Evolutionary conservation across 2,329 filamentous ascomycete species (phyloP).

Genomic region (Pyrenophora teres): DNA sequence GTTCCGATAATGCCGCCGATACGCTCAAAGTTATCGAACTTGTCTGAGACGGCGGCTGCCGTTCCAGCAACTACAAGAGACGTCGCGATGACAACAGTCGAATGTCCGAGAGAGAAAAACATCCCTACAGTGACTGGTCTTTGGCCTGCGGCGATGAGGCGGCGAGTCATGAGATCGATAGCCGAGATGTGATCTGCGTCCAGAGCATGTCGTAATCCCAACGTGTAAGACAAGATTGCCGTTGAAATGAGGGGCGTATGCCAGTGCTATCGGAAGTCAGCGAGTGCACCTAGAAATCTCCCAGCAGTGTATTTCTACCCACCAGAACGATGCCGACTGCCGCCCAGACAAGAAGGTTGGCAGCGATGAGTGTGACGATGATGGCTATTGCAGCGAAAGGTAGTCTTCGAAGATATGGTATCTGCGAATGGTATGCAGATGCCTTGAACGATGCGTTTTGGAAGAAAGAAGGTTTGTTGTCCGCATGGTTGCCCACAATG

Average conservation of each 20-base stretch:
- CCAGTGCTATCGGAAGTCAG: conserved; percentile 31
- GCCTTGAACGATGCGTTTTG: conserved; percentile 43
- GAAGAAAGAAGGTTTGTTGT: conserved; percentile 27
- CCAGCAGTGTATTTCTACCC: conserved; percentile 22
- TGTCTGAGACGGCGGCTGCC: conserved; percentile 76
- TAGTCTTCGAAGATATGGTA: conserved; percentile 61
- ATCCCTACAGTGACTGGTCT: conserved; percentile 89
- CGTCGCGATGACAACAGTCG: conserved; percentile 88
- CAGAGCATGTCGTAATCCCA: conserved; percentile 91
- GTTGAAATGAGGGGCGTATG: conserved; percentile 70
- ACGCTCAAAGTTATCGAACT: conserved; percentile 78
- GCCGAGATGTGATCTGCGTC: conserved; percentile 94
- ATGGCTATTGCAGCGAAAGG: conserved; percentile 63
- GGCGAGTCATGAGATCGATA: conserved; percentile 92
- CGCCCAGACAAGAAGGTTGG: conserved; percentile 64
- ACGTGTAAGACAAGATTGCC: conserved; percentile 82
- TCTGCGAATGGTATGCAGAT: conserved; percentile 54
- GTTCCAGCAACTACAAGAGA: conserved; percentile 92
- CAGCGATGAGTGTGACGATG: conserved; percentile 57
- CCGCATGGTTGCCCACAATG: conserved; percentile 13
- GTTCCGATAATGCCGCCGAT: conserved; percentile 90
- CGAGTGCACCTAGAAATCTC: not conserved
- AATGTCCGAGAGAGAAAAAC: conserved; percentile 92
- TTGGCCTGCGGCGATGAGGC: conserved; percentile 83
- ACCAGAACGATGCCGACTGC: conserved; percentile 63